A percentile compares a stretch with the other conserved stretches of the same genome.
Conservation (phyloP, 1,284 basidiomycete species). For the Papiliotrema fonsecae region DNA sequence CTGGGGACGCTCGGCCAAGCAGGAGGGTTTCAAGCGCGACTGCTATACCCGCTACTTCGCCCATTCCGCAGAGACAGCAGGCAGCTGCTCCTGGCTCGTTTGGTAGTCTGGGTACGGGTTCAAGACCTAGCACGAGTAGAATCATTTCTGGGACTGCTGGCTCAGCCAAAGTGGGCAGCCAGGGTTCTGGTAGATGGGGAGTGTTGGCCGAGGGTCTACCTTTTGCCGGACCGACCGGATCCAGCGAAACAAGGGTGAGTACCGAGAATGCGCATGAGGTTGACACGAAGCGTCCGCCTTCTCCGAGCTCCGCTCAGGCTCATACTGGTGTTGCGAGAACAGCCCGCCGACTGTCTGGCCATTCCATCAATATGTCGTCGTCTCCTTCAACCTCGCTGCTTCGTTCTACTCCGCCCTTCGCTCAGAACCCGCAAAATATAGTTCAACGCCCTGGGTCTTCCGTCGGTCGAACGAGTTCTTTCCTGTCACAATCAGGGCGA, state of each 20-base stretch:
- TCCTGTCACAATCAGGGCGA: constrained; percentile 45
- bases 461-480: constrained; percentile 38
- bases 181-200: constrained; percentile 32
- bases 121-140: constrained; percentile 11
- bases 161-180: constrained; percentile 6
- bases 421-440: constrained; percentile 5
- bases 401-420: constrained; percentile 22
- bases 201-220: constrained; percentile 39
- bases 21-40: constrained; percentile 6
- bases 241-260: constrained; percentile 12
- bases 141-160: constrained; percentile 8
- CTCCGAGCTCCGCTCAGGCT: constrained; percentile 11
- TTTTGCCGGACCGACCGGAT: constrained; percentile 27
- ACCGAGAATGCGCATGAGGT: background rate
- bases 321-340: constrained; percentile 15
- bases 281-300: constrained; percentile 12
- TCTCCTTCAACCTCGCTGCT: constrained; percentile 40
- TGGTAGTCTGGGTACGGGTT: constrained; percentile 7
- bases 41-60: constrained; percentile 9
- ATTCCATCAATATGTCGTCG: constrained; percentile 34
- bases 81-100: constrained; percentile 21
- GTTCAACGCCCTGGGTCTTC: constrained; percentile 8
- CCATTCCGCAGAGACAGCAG: constrained; percentile 28
- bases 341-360: constrained; percentile 39
- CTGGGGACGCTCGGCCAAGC: background rate